Conservation (phyloP, 495 filamentous ascomycete genomes). For the Trichoderma parareesei region DNA sequence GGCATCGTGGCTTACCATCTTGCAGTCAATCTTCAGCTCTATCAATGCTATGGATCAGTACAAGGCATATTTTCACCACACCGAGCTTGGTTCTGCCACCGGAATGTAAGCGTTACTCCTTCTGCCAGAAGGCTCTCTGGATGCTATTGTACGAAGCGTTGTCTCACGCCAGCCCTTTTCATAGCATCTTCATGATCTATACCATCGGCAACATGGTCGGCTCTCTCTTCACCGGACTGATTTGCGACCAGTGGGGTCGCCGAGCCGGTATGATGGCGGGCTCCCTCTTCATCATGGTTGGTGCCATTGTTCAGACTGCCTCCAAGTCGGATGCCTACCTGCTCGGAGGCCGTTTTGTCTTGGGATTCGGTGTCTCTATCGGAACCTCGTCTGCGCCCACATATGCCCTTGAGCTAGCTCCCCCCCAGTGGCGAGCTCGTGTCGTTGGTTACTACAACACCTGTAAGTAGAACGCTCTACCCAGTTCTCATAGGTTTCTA, state of each 20-base stretch:
- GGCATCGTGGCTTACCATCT: not conserved
- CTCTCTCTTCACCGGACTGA: conserved; percentile 34
- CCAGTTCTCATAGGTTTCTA: conserved; percentile 33
- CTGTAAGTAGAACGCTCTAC: conserved; percentile 42
- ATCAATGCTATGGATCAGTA: conserved; percentile 36
- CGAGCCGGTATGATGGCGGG: conserved; percentile 53
- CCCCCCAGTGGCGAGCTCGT: conserved; percentile 52
- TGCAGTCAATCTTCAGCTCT: conserved; percentile 17
- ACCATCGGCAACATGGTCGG: conserved; percentile 40
- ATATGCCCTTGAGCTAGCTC: conserved; percentile 35
- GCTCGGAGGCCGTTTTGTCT: conserved; percentile 48
- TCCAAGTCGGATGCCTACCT: conserved; percentile 42
- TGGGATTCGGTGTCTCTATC: conserved; percentile 44
- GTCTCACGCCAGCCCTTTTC: not conserved
- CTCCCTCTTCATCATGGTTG: conserved; percentile 55
- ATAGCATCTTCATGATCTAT: conserved; percentile 27
- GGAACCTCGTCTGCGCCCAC: conserved; percentile 24
- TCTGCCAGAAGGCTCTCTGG: not conserved
- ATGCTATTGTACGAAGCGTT: not conserved
- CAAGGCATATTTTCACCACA: conserved; percentile 31
- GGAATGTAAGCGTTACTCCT: conserved; percentile 14
- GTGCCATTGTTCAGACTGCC: conserved; percentile 47
- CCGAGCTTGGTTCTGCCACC: conserved; percentile 25
- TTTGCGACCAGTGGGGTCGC: conserved; percentile 41
- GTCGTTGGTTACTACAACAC: conserved; percentile 49